Base-by-base conservation (phyloP, 768 basidiomycete species). In the Xerocomellus dryophilus region DNA sequence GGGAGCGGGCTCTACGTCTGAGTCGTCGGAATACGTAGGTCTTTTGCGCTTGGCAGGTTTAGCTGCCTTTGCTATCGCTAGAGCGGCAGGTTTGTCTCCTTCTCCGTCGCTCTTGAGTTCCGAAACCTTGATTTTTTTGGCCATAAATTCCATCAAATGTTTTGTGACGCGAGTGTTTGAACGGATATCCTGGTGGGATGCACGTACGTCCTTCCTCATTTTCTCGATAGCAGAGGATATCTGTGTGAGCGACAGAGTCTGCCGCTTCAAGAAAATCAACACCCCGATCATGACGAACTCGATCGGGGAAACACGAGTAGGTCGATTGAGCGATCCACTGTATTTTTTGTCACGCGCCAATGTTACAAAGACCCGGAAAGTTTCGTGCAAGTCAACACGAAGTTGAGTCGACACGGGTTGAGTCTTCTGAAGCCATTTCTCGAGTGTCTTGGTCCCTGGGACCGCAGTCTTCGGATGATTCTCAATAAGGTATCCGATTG, bases 251-350 rank as follows among this genome's bases (percentile, higher is more conserved):
- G 74, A 73, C 7, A 75, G 47, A 4, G 47, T 60, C 38, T 61
- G 38, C 35, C 70, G 65, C 56, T 74, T 68, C 38, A 73, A 50
- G 50, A 69, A 66, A 18, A 83, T 73, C 56, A 81, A 61, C 51
- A 74, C 69, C 18, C 67, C 72, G 0, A 73, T 66, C 71, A 76
- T 75, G 51, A 81, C 73, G 58, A 79, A 77, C 53, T 78, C 77
- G 38, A 75, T 70, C 1, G 78, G 74, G 9, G 76, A 70, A 5
- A 78, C 68, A 23, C 73, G 71, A 9, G 70, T 62, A 15, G 71
- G 71, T 18, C 60, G 63, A 45, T 68, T 66, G 32, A 76, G 67
- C 6, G 73, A 68, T 29, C 51, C 58, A 31, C 64, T 66, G 31
- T 71, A 65, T 46, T 64, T 63, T 45, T 68, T 64, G 56, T 70